These are phyloP conservation scores for Coelastrella sp. DNA, from an alignment of 139 green algal genomes.

Conservation along the genomic window DNA sequence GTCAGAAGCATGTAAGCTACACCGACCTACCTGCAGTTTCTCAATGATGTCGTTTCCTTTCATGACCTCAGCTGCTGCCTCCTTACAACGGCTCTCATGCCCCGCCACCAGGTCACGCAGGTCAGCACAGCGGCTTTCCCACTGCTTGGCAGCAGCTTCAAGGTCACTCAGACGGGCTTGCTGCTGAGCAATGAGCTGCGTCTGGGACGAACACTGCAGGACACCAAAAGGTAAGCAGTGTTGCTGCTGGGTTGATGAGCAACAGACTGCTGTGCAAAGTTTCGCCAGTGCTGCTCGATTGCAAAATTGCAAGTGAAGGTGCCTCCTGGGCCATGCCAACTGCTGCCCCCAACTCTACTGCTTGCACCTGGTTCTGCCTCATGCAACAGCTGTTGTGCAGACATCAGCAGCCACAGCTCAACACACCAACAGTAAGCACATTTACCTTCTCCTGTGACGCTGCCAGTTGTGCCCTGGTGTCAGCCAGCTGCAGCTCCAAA, in stretches of 20 bases:
- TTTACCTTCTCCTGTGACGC: slow-evolving; percentile 85
- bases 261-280: no score
- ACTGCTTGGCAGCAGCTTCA: slow-evolving; percentile 63
- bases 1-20: background rate
- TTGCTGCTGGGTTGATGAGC: no score
- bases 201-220: slow-evolving; percentile 15
- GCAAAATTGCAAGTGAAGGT: no score
- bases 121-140: slow-evolving; percentile 76
- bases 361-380: no score
- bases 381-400: no score
- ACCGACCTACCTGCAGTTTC: slow-evolving; percentile 76
- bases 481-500: slow-evolving; percentile 68
- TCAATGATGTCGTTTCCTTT: slow-evolving; percentile 89
- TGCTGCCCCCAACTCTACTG: no score
- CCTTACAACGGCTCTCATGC: slow-evolving; percentile 62
- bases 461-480: slow-evolving; percentile 61
- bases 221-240: background rate
- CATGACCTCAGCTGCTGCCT: slow-evolving; percentile 75
- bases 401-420: background rate
- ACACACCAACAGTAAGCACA: background rate
- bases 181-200: slow-evolving; percentile 74
- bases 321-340: no score
- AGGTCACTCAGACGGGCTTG: slow-evolving; percentile 71
- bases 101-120: slow-evolving; percentile 66
- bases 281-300: no score